phyloP scores from a whole-genome alignment of 1,284 basidiomycete genomes.

The Malassezia sympodialis region DNA sequence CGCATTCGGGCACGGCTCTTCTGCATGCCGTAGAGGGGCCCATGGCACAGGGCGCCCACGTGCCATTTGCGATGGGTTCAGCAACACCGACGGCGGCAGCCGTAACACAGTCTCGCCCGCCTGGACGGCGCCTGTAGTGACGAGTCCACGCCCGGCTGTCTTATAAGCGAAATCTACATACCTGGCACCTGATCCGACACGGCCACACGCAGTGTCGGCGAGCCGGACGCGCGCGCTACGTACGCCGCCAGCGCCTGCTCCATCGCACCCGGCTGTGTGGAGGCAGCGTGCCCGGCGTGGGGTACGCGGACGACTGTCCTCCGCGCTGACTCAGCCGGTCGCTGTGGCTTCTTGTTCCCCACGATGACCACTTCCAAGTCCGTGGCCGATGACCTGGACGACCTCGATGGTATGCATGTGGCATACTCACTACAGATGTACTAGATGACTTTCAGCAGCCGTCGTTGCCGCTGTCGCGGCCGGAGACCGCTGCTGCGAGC shows the following conservation, averaged over 20 bases:
- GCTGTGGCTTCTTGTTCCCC: background rate
- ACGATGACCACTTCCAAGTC: conserved; percentile 17
- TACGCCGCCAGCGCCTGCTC: conserved; percentile 4
- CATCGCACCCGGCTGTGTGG: conserved; percentile 1
- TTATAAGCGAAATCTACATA: background rate
- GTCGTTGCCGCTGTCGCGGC: background rate
- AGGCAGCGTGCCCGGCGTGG: background rate
- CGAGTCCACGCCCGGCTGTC: conserved; percentile 15
- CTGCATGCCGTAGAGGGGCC: background rate
- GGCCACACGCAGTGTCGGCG: background rate
- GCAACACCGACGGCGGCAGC: background rate
- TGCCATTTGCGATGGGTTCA: conserved; percentile 3
- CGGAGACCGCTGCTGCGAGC: background rate
- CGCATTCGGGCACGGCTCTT: background rate
- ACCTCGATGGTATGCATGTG: conserved; percentile 37
- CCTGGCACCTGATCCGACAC: conserved; percentile 10
- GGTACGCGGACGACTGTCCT: background rate
- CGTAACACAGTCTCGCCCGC: conserved; percentile 1
- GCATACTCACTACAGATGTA: conserved; percentile 51
- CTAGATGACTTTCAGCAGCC: conserved; percentile 51
- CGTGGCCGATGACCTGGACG: conserved; percentile 38
- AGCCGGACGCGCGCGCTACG: background rate
- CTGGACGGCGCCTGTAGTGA: background rate
- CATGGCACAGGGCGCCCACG: background rate
- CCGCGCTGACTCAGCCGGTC: background rate